These are phyloP conservation scores for Aleurites moluccanus DNA, from an alignment of 441 rosid genomes.

Conservation along the genomic window DNA sequence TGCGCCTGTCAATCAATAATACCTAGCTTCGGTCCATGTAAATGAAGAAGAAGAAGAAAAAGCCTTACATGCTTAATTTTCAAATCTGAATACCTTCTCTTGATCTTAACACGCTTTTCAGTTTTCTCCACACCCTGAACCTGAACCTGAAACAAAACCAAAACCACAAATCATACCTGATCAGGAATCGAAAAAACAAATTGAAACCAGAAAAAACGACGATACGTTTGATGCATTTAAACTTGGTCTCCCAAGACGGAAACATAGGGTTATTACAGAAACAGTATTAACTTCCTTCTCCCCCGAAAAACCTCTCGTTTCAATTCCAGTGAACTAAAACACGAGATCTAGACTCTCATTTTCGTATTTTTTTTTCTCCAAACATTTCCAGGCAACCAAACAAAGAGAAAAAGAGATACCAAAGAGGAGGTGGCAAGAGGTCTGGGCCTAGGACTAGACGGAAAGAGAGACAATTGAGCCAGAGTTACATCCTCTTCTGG, in stretches of 20 bases:
- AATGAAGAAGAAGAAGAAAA: neutral
- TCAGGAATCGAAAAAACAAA: neutral
- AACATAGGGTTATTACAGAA: neutral
- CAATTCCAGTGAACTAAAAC: neutral
- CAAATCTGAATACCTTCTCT: slow-evolving; percentile 41
- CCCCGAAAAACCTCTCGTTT: too few relatives aligned
- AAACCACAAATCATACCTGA: neutral
- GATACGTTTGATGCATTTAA: neutral
- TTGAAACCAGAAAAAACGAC: neutral
- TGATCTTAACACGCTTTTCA: slow-evolving; percentile 34
- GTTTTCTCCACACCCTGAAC: slow-evolving; percentile 28
- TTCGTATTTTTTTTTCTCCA: neutral
- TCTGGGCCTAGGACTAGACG: slow-evolving; percentile 13
- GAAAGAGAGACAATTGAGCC: slow-evolving; percentile 30
- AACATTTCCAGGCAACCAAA: neutral
- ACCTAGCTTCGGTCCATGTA: neutral
- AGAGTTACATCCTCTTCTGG: slow-evolving; percentile 33
- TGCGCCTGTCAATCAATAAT: neutral
- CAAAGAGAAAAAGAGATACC: slow-evolving; percentile 16
- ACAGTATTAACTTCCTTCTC: neutral
- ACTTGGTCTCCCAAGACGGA: neutral
- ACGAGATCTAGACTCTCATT: slow-evolving; percentile 26
- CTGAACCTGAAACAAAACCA: too few relatives aligned
- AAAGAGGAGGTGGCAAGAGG: slow-evolving; percentile 19
- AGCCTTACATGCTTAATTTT: slow-evolving; percentile 37